Evolutionary conservation across 192 early-diverging fungal genomes (phyloP), one percentile per base, ranked within the genome.

Genomic region (Coemansia sp.): DNA sequence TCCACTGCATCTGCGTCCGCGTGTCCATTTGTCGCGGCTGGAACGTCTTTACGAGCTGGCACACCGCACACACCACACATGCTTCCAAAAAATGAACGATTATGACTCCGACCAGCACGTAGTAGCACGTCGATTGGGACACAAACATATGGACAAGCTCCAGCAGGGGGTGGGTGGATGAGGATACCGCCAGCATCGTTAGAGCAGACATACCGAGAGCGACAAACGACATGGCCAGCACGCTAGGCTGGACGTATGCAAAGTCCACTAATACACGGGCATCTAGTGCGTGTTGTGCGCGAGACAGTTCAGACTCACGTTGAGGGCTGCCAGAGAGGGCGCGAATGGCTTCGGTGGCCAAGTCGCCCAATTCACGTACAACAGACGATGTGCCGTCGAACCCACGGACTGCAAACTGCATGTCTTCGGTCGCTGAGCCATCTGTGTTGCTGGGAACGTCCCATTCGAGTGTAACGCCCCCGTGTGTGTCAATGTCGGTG

Each of bases 11-110:
- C 67, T 78, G 76, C 25, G 25, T 62, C 2, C 12, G 29, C 2
- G 70, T 67, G 11, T 47, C 31, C 76, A 78, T 78, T 10, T 78
- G 76, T 35, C 60, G 65, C 5, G 76, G 76, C 67, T 78, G 75
- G 70, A 78, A 69, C 17, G 59, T 65, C 59, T 72, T 72, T 52
- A 78, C 65, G 23, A 78, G 64, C 62, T 78, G 63, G 45, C 75
- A 78, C 29, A 72, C 60, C 2, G 63, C 65, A 35, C 48, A 78
- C 11, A 72, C 60, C 2, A 63, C 65, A 43, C 48, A 78, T 4
- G 70, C 69, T 50, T 78, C 75, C 3, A 78, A 6, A 16, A 59
- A 12, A 45, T 78, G 75, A 2, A 69, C 2, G 0, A 49, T 35
- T 6, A 54, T 12, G 14, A 59, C 66, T 3, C 25, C 19, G 7